Conservation (phyloP, 306 rosid genomes). For the Citrullus amarus region DNA sequence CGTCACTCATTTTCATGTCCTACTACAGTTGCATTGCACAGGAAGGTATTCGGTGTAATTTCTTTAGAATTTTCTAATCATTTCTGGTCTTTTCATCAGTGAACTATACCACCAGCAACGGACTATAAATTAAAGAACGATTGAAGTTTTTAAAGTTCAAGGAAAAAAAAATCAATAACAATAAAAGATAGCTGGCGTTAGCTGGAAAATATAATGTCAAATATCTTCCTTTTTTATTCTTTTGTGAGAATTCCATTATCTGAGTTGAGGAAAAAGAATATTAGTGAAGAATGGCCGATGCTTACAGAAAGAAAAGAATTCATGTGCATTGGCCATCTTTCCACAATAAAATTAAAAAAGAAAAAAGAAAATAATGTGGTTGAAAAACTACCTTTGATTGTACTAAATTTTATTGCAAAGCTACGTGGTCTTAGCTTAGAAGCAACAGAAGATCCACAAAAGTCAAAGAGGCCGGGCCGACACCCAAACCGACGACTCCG, state of each 20-base stretch:
- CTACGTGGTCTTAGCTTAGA: constrained; percentile 6
- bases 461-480: neutral
- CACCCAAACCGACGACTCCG: neutral
- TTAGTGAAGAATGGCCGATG: neutral
- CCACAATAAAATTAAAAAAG: neutral
- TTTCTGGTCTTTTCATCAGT: neutral
- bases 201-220: too few relatives aligned
- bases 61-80: neutral
- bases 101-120: too few relatives aligned
- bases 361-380: too few relatives aligned
- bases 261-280: too few relatives aligned
- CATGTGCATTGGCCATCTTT: neutral
- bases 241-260: neutral
- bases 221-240: too few relatives aligned
- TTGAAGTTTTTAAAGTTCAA: too few relatives aligned
- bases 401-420: neutral
- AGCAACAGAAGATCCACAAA: neutral
- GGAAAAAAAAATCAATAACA: too few relatives aligned
- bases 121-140: too few relatives aligned
- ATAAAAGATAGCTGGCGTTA: too few relatives aligned
- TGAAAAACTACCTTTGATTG: neutral
- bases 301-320: neutral
- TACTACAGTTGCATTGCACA: neutral
- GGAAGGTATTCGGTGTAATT: neutral
- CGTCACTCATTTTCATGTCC: neutral